Base-by-base conservation (phyloP, 176 grass and related monocot genomes). In the Rhynchospora pubera region DNA sequence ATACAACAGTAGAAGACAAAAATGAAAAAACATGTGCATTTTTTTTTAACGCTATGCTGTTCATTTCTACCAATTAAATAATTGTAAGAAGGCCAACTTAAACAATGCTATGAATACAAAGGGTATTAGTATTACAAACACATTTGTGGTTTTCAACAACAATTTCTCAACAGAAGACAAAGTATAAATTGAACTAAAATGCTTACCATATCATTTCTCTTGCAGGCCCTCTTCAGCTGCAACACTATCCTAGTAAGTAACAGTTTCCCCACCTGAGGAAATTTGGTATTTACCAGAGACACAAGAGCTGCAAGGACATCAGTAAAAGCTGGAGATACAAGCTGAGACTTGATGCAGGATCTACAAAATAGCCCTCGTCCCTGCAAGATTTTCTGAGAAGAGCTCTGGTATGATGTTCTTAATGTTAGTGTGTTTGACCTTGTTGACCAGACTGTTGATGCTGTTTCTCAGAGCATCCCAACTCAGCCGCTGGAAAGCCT, bases 401-500 rank as follows among this genome's bases (percentile, higher is more conserved):
- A 98, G 89, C 89, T 98, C 92, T 0, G 91, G 96, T 68, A 95
- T 89, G 1, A 98, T 91, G 84, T 98, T 95, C 85, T 98, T 98
- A 80, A 93, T 95, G 75, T 98, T 98, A 13, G 90, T 93, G 10
- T 87, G 90, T 62, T 95, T 98, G 57, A 98, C 92, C 79, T 98
- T 98, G 45, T 98, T 98, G 5, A 98, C 92, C 9, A 98, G 75
- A 7, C 92, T 92, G 26, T 98, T 98, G 68, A 98, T 98, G 9
- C 92, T 91, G 86, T 98, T 98, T 58, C 90, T 91, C 6, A 98
- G 85, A 74, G 96, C 96, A 61, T 98, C 96, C 96, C 96, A 98
- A 8, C 83, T 98, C 50, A 98, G 87, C 7, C 96, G 69, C 84
- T 98, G 96, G 57, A 93, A 98, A 50, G 93, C 83, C 0, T 88